Evolutionary conservation across 345 rosid genomes (phyloP).

Genomic region (Rhodamnia argentea): DNA sequence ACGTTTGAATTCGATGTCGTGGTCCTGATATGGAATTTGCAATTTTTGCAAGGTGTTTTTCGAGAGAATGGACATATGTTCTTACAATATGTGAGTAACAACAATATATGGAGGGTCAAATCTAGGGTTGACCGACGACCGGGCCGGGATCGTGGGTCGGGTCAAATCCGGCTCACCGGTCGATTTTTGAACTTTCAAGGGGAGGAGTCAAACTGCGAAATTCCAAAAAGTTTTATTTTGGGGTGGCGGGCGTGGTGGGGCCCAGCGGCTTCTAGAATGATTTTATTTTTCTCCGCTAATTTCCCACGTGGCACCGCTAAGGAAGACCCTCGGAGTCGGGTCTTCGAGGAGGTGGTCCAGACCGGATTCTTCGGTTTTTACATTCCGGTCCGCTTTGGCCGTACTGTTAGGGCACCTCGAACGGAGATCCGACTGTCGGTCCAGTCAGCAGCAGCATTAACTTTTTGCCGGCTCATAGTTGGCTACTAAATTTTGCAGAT

Average conservation of each 20-base stretch:
- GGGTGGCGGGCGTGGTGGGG: background rate
- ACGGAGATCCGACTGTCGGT: background rate
- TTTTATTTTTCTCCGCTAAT: accelerated
- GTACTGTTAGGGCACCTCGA: background rate
- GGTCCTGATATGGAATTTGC: accelerated
- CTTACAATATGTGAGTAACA: background rate
- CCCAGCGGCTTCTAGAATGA: background rate
- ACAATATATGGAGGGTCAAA: background rate
- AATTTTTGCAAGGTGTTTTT: background rate
- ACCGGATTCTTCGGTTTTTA: background rate
- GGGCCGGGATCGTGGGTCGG: background rate
- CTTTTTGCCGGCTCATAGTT: background rate
- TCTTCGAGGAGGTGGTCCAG: background rate
- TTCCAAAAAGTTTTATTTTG: background rate
- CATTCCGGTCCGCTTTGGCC: background rate
- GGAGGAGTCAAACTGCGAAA: background rate
- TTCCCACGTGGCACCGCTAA: background rate
- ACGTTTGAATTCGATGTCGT: background rate
- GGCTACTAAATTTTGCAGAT: background rate
- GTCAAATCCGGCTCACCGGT: background rate
- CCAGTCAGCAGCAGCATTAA: background rate
- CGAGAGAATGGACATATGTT: accelerated
- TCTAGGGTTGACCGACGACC: background rate
- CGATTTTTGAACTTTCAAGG: background rate
- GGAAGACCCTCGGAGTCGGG: background rate